Base-by-base conservation (phyloP, 1,139 yeast genomes). In the Protomyces gravidus region DNA sequence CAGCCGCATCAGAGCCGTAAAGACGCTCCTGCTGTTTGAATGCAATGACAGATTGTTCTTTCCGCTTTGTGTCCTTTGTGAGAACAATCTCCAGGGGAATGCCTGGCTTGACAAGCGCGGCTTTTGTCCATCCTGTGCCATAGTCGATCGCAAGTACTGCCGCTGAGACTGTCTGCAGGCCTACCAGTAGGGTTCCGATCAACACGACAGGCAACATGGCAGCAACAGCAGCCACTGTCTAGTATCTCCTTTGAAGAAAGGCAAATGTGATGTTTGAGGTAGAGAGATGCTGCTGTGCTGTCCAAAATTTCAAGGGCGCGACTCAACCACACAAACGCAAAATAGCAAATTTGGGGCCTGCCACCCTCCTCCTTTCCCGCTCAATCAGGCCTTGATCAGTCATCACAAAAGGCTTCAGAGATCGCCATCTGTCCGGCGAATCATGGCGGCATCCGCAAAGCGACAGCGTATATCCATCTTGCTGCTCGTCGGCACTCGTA, bases 41-140 rank as follows among this genome's bases (percentile, higher is more conserved):
- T 1, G 87, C 84, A 28, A 92, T 68, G 0, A 95, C 96, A 1
- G 90, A 80, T 11, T 83, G 76, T 68, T 92, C 97, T 70, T 92
- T 92, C 62, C 98, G 79, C 71, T 89, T 89, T 5, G 96, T 87
- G 68, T 92, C 97, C 45, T 88, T 85, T 3, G 97, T 88, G 63
- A 92, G 75, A 11, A 92, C 85, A 52, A 92, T 80, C 68, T 92
- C 98, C 70, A 89, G 84, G 19, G 90, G 86, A 30, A 89, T 82
- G 7, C 90, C 89, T 0, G 97, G 97, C 0, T 97, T 96, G 51
- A 94, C 85, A 58, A 92, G 76, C 55, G 86, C 88, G 1, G 96
- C 89, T 71, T 94, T 92, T 39, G 92, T 82, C 75, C 78, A 86
- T 69, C 89, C 95, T 62, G 87, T 86, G 59, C 99, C 98, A 69